phyloP scores from a whole-genome alignment of 2,329 filamentous ascomycete genomes.

The Fusarium sp. region DNA sequence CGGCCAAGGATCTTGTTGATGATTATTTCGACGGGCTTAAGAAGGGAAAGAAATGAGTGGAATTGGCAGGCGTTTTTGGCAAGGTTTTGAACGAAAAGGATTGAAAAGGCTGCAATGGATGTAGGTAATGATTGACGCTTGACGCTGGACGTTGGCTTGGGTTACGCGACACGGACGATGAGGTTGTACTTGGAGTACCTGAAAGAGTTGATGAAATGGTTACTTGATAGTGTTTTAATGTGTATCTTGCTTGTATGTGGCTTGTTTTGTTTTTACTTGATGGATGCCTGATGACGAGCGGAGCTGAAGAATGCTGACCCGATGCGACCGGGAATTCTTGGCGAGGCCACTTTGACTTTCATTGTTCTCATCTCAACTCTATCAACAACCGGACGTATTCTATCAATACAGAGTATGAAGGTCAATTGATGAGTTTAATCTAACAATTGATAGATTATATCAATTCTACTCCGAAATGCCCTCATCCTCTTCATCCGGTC shows the following conservation, averaged over 20 bases:
- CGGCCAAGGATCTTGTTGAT: conserved; percentile 41
- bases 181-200: conserved; percentile 2
- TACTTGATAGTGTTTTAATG: not conserved
- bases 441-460: no score
- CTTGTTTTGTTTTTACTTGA: not conserved
- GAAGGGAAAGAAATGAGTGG: conserved; percentile 17
- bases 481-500: conserved; percentile 7
- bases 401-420: not conserved
- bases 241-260: not conserved
- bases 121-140: not conserved
- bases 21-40: conserved; percentile 39
- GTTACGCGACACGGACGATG: conserved; percentile 4
- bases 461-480: not conserved
- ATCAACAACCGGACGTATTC: not conserved
- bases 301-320: conserved; percentile 3
- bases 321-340: not conserved
- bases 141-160: conserved; percentile 4
- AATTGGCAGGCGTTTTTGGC: not conserved
- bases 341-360: not conserved
- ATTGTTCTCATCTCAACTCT: not conserved
- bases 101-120: not conserved
- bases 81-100: not conserved
- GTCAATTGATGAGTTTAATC: not conserved
- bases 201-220: not conserved
- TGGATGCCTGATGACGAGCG: not conserved